phyloP scores from a whole-genome alignment of 495 filamentous ascomycete genomes.

The Podospora pseudopauciseta region DNA sequence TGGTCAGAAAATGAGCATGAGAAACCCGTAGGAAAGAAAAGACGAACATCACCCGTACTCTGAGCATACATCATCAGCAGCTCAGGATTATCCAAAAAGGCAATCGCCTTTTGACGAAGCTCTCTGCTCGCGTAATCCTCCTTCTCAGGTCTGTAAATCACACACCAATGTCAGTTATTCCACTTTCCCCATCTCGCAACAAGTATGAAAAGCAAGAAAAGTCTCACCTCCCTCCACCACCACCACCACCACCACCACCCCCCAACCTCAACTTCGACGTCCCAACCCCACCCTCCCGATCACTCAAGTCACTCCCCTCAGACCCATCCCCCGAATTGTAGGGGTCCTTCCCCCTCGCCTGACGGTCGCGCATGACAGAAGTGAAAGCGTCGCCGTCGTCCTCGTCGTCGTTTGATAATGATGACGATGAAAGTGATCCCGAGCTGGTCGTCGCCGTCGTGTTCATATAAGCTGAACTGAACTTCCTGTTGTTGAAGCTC shows the following conservation, averaged over 20 bases:
- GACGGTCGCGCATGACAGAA: conserved; percentile 46
- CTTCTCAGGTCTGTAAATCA: conserved; percentile 15
- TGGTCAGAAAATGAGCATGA: conserved; percentile 4
- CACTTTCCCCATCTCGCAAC: neutral
- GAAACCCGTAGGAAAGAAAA: neutral
- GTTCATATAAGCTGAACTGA: conserved; percentile 11
- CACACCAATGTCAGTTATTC: neutral
- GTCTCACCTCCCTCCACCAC: conserved; percentile 16
- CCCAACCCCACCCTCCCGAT: conserved; percentile 12
- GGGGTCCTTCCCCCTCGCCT: conserved; percentile 53
- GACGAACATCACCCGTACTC: conserved; percentile 43
- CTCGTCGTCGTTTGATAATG: conserved; percentile 5
- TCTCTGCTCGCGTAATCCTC: conserved; percentile 33
- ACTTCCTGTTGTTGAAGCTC: neutral
- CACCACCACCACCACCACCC: conserved; percentile 15
- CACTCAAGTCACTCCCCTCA: conserved; percentile 28
- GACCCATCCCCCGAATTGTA: conserved; percentile 32
- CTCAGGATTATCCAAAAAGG: conserved; percentile 49
- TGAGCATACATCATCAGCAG: conserved; percentile 52
- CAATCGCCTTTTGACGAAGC: conserved; percentile 39
- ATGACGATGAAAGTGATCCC: conserved; percentile 12
- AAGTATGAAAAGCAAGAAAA: neutral
- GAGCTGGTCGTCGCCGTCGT: neutral
- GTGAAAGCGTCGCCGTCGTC: conserved; percentile 28
- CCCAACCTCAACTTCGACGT: neutral